phyloP scores from a whole-genome alignment of 495 filamentous ascomycete genomes.

The Parmelia sp. region DNA sequence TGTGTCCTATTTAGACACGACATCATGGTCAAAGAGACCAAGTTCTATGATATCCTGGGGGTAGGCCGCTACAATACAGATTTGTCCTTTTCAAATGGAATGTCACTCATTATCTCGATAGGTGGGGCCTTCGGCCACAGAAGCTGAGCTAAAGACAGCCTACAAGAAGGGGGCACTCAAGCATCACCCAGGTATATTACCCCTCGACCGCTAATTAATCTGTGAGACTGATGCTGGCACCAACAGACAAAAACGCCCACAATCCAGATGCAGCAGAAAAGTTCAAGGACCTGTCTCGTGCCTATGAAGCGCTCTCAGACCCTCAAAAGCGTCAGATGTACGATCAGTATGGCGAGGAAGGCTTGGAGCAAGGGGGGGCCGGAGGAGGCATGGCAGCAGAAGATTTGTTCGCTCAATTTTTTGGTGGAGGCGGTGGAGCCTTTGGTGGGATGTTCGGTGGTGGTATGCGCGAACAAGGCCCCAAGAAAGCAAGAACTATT shows the following conservation, averaged over 20 bases:
- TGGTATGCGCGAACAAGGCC: constrained; percentile 75
- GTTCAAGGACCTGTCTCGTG: constrained; percentile 94
- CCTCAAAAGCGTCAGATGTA: constrained; percentile 85
- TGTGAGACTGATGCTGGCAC: not conserved
- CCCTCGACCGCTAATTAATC: not conserved
- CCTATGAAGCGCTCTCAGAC: constrained; percentile 91
- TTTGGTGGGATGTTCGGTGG: constrained; percentile 82
- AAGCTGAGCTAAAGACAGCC: constrained; percentile 77
- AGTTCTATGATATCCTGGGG: constrained; percentile 79
- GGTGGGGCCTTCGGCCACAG: constrained; percentile 66
- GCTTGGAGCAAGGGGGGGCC: constrained; percentile 78
- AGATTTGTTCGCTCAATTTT: constrained; percentile 97
- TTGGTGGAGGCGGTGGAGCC: constrained; percentile 75
- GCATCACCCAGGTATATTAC: constrained; percentile 71
- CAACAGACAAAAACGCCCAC: constrained; percentile 86
- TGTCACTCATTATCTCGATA: constrained; percentile 32
- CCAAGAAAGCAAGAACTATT: constrained; percentile 91
- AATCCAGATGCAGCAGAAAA: constrained; percentile 92
- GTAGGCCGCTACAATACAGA: constrained; percentile 45
- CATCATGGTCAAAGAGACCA: constrained; percentile 88
- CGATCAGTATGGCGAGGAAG: constrained; percentile 96
- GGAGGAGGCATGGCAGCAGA: constrained; percentile 90
- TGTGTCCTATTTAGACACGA: constrained; percentile 1
- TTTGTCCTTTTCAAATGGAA: not conserved
- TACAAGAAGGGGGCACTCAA: constrained; percentile 88